Evolutionary conservation across 768 basidiomycete species (phyloP), one percentile per base, ranked within the genome.

Genomic region (Mycena filopes): DNA sequence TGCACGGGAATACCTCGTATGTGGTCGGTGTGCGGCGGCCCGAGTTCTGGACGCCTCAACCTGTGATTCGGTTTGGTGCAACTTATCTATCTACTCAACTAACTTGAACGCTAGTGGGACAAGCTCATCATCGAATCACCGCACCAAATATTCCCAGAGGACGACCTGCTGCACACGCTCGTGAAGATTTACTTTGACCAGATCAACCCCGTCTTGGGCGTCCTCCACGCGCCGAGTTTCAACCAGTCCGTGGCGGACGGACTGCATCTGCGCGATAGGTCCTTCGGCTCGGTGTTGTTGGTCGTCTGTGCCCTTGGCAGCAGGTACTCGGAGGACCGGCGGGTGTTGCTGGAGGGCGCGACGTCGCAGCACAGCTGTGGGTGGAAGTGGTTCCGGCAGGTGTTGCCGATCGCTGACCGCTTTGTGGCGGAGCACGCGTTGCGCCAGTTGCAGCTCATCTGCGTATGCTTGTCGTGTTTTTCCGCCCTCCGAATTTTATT

Each of bases 201-300:
- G 36, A 60, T 83, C 61, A 89, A 93, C 67, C 61, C 75, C 12
- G 74, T 83, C 46, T 68, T 82, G 6, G 90, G 91, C 0, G 74
- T 94, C 9, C 76, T 96, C 5, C 93, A 94, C 70, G 82, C 83
- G 1, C 87, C 87, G 0, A 84, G 84, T 12, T 94, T 94, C 67
- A 79, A 86, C 54, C 76, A 77, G 26, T 80, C 82, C 26, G 67
- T 89, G 16, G 67, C 69, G 1, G 77, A 82, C 5, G 81, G 82
- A 0, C 71, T 84, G 13, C 87, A 92, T 72, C 69, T 83, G 12
- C 77, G 75, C 7, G 83, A 91, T 56, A 43, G 75, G 0, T 71
- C 79, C 0, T 93, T 94, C 72, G 86, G 81, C 0, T 75, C 81
- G 31, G 81, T 84, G 1, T 86, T 94, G 43, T 81, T 94, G 18